Evolutionary conservation across 179 eudicot species (phyloP), one percentile per base, ranked within the genome.

Genomic region (Nepenthes alata): DNA sequence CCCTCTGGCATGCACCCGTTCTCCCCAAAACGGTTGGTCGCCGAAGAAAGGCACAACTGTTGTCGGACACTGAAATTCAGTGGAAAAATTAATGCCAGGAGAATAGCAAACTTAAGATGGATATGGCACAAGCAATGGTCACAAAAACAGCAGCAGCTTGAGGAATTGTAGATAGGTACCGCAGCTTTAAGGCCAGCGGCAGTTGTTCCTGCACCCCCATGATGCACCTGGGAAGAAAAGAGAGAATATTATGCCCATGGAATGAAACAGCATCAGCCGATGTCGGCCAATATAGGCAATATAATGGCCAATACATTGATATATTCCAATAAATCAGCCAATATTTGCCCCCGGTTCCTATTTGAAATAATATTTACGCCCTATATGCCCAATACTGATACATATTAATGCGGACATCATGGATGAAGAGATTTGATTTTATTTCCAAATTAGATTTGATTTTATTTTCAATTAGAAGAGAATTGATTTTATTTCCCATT

Each of bases 101-200:
- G 16, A 64, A 35, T 41, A 57, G 58, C 4, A 51, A 39, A 16
- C 7, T 49, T 44, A 15, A 48, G 45, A 61, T 39, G 4, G 1
- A 10, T 39, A 48, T 4, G 68, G 4, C 16, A 9, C 39, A 55
- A 47, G 36, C 49, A 67, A 64, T 2, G 38, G 38, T 6, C 12
- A 47, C 38, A 6, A 5, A 7, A 15, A 12, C 3, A 35, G 13
- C 8, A 53, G 47, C 9, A 37, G 38, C 35, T 45, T 12, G 8
- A 25, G 25, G 39, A 37, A 35, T 58, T 52, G 63, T 10, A 16
- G 60, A 53, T 41, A 48, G 5, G 58, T 84, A 86, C 96, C 77
- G 90, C 94, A 67, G 96, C 96, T 79, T 79, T 88, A 57, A 88
- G 88, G 67, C 96, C 94, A 61, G 94, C 96, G 67, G 96, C 93